Base-by-base conservation (phyloP, 2,329 filamentous ascomycete species). In the Torrubiellomyces zombiae region DNA sequence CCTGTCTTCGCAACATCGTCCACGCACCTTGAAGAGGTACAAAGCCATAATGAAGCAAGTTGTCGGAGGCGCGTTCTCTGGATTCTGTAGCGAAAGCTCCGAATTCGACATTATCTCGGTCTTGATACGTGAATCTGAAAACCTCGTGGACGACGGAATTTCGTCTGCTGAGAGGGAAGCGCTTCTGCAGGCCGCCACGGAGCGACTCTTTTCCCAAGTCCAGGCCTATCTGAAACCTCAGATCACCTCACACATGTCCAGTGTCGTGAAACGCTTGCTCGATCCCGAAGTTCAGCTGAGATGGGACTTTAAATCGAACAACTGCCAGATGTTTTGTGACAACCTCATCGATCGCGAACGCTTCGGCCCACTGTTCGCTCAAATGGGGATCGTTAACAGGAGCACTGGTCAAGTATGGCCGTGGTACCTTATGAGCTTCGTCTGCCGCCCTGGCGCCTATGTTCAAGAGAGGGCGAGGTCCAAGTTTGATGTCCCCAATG, bases 41-140 rank as follows among this genome's bases (percentile, higher is more conserved):
- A 51, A 51, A 20, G 42, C 41, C 16, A 35, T 53, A 21, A 44
- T 55, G 45, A 56, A 56, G 28, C 51, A 55, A 32, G 42, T 56
- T 6, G 43, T 52, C 5, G 53, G 53, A 0, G 39, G 35, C 0
- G 40, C 50, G 4, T 56, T 56, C 24, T 40, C 35, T 3, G 43
- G 45, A 5, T 19, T 40, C 8, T 36, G 46, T 4, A 17, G 37
- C 11, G 23, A 38, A 5, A 19, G 34, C 7, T 21, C 30, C 4
- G 44, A 51, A 24, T 30, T 38, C 4, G 31, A 39, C 1, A 37
- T 53, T 4, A 33, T 52, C 22, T 25, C 38, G 3, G 28, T 36
- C 21, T 29, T 50, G 2, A 26, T 50, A 2, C 21, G 28, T 2
- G 42, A 42, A 6, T 43, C 37, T 17, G 15, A 35, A 13, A 21